Conservation (phyloP, 164 flowering plant genomes). For the Vitis riparia region DNA sequence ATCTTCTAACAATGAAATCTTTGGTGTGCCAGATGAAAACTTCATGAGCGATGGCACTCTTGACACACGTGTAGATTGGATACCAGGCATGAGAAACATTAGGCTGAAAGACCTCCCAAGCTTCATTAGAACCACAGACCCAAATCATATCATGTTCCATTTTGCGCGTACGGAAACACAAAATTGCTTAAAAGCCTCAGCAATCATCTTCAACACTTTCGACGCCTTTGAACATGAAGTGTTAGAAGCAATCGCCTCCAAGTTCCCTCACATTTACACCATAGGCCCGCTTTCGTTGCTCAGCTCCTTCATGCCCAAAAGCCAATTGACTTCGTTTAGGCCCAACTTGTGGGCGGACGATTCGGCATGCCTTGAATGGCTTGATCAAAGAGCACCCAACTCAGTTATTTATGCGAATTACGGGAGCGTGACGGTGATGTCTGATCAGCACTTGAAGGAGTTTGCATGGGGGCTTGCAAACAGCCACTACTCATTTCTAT, state of each 20-base stretch:
- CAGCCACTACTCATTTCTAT: constrained; percentile 31
- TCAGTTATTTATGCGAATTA: constrained; percentile 39
- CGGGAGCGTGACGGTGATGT: constrained; percentile 34
- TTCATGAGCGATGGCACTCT: neutral
- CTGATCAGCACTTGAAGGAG: constrained; percentile 25
- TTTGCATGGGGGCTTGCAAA: constrained; percentile 47
- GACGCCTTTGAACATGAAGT: constrained; percentile 35
- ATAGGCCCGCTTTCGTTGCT: constrained; percentile 30
- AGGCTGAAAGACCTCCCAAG: constrained; percentile 8
- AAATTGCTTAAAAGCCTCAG: neutral
- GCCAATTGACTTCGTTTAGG: constrained; percentile 10
- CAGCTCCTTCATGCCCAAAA: neutral
- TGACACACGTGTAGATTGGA: constrained; percentile 1
- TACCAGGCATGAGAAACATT: constrained; percentile 15
- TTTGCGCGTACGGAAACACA: constrained; percentile 1
- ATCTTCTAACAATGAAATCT: too few species aligned
- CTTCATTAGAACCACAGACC: neutral
- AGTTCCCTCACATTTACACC: constrained; percentile 25
- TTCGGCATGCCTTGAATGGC: constrained; percentile 28
- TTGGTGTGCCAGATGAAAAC: too few species aligned
- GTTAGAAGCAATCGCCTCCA: constrained; percentile 23
- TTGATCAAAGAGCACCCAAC: constrained; percentile 18
- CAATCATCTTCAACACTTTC: constrained; percentile 32
- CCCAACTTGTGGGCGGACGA: constrained; percentile 43
- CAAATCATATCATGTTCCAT: neutral